Conservation (phyloP, 805 yeast species). For the Groenewaldozyma tartarivorans region DNA sequence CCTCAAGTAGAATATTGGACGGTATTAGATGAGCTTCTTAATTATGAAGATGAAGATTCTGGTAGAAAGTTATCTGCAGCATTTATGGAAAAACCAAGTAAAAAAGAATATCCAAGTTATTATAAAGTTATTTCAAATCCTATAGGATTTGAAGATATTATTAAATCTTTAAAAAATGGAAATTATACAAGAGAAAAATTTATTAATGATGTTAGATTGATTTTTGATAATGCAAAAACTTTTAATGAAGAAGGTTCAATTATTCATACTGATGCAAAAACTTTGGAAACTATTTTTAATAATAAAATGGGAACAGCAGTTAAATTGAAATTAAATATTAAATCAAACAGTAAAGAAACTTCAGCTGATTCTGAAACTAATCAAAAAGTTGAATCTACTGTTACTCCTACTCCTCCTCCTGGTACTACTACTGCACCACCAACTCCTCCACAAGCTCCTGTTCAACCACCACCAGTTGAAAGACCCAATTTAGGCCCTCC, state of each 20-base stretch:
- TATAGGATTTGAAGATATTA: constrained; percentile 57
- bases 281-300: constrained; percentile 44
- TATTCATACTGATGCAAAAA: constrained; percentile 61
- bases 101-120: constrained; percentile 70
- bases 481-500: constrained; percentile 14
- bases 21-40: constrained; percentile 8
- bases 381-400: neutral
- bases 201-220: constrained; percentile 45
- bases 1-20: constrained; percentile 18
- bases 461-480: neutral
- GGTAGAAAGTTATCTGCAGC: constrained; percentile 53
- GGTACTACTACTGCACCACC: neutral
- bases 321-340: constrained; percentile 1
- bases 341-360: constrained; percentile 2
- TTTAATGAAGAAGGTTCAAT: constrained; percentile 69
- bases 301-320: constrained; percentile 14
- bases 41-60: constrained; percentile 4
- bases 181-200: constrained; percentile 50
- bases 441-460: neutral
- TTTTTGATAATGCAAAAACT: constrained; percentile 69
- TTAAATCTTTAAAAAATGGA: constrained; percentile 36
- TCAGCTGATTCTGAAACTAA: constrained; percentile 8
- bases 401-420: neutral
- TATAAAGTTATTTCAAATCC: constrained; percentile 63
- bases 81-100: constrained; percentile 65